A percentile compares a stretch with the other conserved stretches of the same genome.
Conservation (phyloP, 148 eudicot species). For the Bassia scoparia region DNA sequence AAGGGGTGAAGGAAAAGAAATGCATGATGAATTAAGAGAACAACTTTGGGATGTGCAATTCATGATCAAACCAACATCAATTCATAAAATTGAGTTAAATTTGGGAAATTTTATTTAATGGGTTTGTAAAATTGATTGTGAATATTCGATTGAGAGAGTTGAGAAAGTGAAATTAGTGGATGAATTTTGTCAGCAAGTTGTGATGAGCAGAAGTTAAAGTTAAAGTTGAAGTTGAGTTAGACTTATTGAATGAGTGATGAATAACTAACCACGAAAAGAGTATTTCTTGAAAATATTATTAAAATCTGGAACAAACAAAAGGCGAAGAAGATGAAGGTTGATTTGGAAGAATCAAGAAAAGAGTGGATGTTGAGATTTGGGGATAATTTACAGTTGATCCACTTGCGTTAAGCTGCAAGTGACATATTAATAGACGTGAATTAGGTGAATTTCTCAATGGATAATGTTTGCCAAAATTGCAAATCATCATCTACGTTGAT, state of each 20-base stretch:
- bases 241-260: conserved; percentile 34
- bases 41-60: conserved; percentile 22
- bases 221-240: background rate
- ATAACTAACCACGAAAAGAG: conserved; percentile 15
- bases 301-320: background rate
- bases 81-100: background rate
- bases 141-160: background rate
- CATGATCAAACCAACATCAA: conserved; percentile 22
- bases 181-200: conserved; percentile 7
- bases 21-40: conserved; percentile 15
- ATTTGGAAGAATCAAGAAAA: conserved; percentile 12
- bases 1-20: conserved; percentile 8
- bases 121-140: no score
- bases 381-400: background rate
- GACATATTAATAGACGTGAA: background rate
- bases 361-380: background rate
- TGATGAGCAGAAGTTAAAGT: background rate
- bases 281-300: background rate
- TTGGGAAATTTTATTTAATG: background rate
- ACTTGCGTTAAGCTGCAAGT: background rate
- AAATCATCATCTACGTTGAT: no score
- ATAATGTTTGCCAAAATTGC: no score
- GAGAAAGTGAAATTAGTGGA: background rate
- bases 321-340: background rate
- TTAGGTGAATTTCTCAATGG: no score